Evolutionary conservation across 805 yeast genomes (phyloP).

Genomic region (Clavispora fructus): DNA sequence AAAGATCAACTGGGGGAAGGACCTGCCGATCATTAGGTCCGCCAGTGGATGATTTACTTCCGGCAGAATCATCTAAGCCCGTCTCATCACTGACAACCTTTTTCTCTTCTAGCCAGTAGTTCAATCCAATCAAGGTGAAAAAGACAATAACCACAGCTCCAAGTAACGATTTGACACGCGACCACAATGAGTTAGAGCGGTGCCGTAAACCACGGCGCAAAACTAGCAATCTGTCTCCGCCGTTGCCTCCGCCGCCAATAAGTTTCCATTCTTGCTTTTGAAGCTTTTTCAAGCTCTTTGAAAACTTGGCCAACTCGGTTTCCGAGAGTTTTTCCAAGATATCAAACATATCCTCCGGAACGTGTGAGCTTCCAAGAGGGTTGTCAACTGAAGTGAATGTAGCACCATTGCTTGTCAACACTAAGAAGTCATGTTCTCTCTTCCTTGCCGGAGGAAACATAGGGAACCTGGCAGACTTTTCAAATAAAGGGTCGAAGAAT

Average conservation of each 20-base stretch:
- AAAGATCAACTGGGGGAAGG: too few relatives aligned
- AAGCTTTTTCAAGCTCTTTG: conserved; percentile 35
- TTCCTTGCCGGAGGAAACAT: conserved; percentile 10
- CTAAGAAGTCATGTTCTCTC: conserved; percentile 19
- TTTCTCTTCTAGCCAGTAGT: conserved; percentile 17
- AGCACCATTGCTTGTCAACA: conserved; percentile 33
- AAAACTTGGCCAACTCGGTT: conserved; percentile 27
- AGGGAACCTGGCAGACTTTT: conserved; percentile 3
- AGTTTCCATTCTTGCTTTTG: conserved; percentile 48
- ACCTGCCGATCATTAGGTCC: too few relatives aligned
- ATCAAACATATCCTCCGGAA: conserved; percentile 37
- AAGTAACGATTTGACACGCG: conserved; percentile 16
- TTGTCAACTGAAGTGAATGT: conserved; percentile 25
- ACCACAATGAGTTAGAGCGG: background rate
- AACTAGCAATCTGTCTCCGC: conserved; percentile 11
- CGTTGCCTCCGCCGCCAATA: conserved; percentile 41
- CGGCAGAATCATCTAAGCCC: too few relatives aligned
- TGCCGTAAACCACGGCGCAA: conserved; percentile 6
- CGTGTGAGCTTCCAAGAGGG: conserved; percentile 34
- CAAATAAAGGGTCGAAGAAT: conserved; percentile 40
- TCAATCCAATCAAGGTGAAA: conserved; percentile 17
- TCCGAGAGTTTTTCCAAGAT: conserved; percentile 34
- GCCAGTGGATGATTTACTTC: too few relatives aligned
- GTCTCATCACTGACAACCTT: background rate
- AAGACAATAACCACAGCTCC: conserved; percentile 25